phyloP scores from a whole-genome alignment of 2,329 filamentous ascomycete species.

The Colletotrichum gigasporum region DNA sequence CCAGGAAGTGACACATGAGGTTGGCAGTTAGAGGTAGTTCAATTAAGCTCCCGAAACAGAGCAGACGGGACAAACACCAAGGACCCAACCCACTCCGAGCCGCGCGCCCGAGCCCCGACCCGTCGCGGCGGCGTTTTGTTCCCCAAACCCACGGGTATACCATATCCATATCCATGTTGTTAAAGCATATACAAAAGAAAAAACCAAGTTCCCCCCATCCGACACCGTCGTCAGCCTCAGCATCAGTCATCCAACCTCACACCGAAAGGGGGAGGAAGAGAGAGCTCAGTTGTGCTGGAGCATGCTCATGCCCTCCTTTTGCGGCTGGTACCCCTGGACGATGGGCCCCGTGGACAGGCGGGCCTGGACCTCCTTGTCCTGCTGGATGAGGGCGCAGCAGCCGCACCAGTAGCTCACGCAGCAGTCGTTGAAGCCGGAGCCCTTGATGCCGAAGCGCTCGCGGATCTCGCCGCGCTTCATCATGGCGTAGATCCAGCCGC shows the following conservation, averaged over 20 bases:
- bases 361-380: conserved; percentile 62
- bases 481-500: conserved; percentile 58
- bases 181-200: neutral
- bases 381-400: conserved; percentile 66
- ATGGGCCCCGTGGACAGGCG: conserved; percentile 38
- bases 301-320: conserved; percentile 50
- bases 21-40: too few species aligned
- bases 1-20: too few species aligned
- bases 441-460: conserved; percentile 61
- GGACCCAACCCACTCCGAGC: neutral
- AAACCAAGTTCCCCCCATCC: neutral
- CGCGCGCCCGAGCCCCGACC: too few species aligned
- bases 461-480: conserved; percentile 64
- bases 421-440: conserved; percentile 58
- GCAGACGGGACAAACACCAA: too few species aligned
- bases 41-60: too few species aligned
- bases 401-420: conserved; percentile 63
- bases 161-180: conserved; percentile 1
- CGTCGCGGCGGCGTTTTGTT: neutral
- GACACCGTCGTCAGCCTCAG: too few species aligned
- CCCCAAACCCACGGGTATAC: conserved; percentile 16
- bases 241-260: too few species aligned
- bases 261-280: too few species aligned
- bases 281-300: conserved; percentile 29
- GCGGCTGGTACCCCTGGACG: conserved; percentile 46